Percentiles rank a stretch among this genome's conserved stretches.
These are phyloP conservation scores for Elasticomyces elasticus DNA, from an alignment of 495 filamentous ascomycete species.

Conservation along the genomic window DNA sequence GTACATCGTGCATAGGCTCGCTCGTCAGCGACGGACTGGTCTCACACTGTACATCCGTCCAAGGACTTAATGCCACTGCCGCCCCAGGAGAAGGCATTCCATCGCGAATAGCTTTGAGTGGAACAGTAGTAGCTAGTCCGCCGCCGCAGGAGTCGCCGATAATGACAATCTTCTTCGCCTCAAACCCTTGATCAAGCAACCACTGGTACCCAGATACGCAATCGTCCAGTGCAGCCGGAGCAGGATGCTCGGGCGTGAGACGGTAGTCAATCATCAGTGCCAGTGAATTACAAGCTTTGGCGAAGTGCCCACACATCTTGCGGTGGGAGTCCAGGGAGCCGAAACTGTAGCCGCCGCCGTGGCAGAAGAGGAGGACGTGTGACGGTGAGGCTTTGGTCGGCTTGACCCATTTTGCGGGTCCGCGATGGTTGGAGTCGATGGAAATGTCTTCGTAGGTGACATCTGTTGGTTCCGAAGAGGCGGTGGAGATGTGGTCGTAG, in stretches of 20 bases:
- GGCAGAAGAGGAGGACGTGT: conserved; percentile 11
- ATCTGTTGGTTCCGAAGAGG: not conserved
- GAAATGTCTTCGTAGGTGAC: conserved; percentile 3
- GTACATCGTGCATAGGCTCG: too few relatives aligned
- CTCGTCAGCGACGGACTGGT: not conserved
- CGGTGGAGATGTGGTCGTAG: conserved; percentile 8
- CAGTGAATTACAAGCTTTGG: conserved; percentile 3
- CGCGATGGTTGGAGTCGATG: not conserved
- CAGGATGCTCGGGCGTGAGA: conserved; percentile 8
- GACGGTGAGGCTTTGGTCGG: conserved; percentile 1
- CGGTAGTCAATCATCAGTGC: conserved; percentile 11
- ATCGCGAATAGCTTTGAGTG: not conserved
- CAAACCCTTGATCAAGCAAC: conserved; percentile 11
- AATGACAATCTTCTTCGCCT: conserved; percentile 5
- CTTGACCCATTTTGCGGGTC: conserved; percentile 3
- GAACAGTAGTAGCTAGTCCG: conserved; percentile 8
- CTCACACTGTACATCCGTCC: not conserved
- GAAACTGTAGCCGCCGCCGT: conserved; percentile 14
- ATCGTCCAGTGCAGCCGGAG: conserved; percentile 9
- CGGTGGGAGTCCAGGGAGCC: conserved; percentile 4
- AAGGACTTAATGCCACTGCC: conserved; percentile 7
- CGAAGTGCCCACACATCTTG: conserved; percentile 5
- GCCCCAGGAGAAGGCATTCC: conserved; percentile 8
- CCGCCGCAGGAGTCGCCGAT: conserved; percentile 15
- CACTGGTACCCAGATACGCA: conserved; percentile 12